phyloP scores from a whole-genome alignment of 2,329 filamentous ascomycete species.

The Alternaria triticina region DNA sequence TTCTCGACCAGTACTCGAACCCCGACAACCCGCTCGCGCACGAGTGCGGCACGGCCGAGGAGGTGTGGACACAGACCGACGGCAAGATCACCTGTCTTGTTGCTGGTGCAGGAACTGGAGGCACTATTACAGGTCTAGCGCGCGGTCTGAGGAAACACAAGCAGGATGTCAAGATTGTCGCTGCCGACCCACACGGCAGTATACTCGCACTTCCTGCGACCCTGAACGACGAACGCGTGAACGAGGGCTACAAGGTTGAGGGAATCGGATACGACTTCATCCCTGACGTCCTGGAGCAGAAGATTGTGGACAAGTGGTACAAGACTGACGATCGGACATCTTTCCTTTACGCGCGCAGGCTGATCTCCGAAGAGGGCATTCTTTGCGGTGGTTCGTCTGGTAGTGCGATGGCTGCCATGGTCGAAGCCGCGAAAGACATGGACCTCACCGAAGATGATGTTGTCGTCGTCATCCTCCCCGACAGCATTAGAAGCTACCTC shows the following conservation, averaged over 20 bases:
- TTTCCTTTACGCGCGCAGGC: slow-evolving; percentile 84
- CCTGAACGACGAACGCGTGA: slow-evolving; percentile 80
- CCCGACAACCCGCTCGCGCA: slow-evolving; percentile 90
- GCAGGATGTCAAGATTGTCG: slow-evolving; percentile 82
- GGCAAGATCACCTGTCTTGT: slow-evolving; percentile 84
- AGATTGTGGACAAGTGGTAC: slow-evolving; percentile 90
- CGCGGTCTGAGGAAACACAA: slow-evolving; percentile 88
- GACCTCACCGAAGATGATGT: slow-evolving; percentile 82
- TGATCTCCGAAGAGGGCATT: slow-evolving; percentile 94
- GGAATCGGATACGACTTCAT: slow-evolving; percentile 99
- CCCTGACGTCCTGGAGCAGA: slow-evolving; percentile 85
- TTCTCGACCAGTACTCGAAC: slow-evolving; percentile 96
- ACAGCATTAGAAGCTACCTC: slow-evolving; percentile 96
- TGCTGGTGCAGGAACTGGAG: slow-evolving; percentile 92
- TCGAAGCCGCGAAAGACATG: slow-evolving; percentile 77
- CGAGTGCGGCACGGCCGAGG: slow-evolving; percentile 91
- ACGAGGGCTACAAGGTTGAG: slow-evolving; percentile 95
- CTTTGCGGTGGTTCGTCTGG: slow-evolving; percentile 93
- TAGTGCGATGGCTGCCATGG: slow-evolving; percentile 83
- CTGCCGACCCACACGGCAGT: slow-evolving; percentile 90
- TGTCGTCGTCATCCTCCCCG: slow-evolving; percentile 88
- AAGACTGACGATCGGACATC: slow-evolving; percentile 95
- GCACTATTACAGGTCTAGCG: slow-evolving; percentile 90
- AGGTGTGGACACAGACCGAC: slow-evolving; percentile 90
- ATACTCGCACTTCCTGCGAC: slow-evolving; percentile 82